Conservation (phyloP, 148 eudicot species). For the Vaccinium macrocarpon region DNA sequence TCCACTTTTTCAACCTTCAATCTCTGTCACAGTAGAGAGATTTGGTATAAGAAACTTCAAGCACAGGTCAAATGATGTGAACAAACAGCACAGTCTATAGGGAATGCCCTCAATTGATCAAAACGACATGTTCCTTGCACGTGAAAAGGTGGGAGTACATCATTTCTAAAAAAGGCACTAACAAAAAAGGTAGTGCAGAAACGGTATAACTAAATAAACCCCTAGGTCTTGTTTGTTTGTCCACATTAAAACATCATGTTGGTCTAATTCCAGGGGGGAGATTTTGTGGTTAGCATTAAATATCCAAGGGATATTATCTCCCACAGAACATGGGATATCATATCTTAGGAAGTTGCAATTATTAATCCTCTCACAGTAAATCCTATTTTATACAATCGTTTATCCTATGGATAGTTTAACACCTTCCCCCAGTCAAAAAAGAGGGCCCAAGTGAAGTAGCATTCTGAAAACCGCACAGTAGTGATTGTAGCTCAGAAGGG, state of each 20-base stretch:
- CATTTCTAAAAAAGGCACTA: neutral
- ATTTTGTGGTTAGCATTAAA: too few species aligned
- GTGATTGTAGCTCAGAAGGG: neutral
- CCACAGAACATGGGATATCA: too few species aligned
- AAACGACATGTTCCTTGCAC: neutral
- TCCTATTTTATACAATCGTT: too few species aligned
- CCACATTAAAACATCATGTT: neutral
- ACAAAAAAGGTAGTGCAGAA: neutral
- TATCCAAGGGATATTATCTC: too few species aligned
- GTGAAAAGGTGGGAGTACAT: neutral
- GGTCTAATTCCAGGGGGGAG: too few species aligned
- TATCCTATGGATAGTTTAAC: too few species aligned
- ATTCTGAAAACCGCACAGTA: neutral
- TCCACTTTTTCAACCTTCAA: slow-evolving; percentile 33
- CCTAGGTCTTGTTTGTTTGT: neutral
- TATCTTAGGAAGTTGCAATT: too few species aligned
- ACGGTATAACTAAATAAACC: neutral
- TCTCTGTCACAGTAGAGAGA: slow-evolving; percentile 35
- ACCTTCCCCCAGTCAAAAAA: too few species aligned
- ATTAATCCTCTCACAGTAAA: too few species aligned
- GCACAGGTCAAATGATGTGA: neutral
- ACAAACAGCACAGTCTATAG: neutral
- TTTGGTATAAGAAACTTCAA: neutral
- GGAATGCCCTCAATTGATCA: neutral
- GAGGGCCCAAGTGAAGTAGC: too few species aligned